A percentile compares a stretch with the other conserved stretches of the same genome.
Evolutionary conservation across 148 eudicot species (phyloP).

Genomic region (Vaccinium corymbosum): DNA sequence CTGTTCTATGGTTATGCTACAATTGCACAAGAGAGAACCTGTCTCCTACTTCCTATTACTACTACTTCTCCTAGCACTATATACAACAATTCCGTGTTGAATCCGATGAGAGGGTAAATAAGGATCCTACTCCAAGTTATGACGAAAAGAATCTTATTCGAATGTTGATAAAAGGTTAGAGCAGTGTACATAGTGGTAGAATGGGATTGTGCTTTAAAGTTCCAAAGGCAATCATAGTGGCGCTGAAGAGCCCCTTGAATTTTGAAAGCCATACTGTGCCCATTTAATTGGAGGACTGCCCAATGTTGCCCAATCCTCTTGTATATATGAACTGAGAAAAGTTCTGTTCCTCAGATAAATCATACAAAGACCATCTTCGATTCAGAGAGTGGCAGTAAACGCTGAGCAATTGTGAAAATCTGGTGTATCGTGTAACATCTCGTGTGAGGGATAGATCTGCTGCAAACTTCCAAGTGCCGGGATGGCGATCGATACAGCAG

Average conservation of each 20-base stretch:
- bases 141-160: slow-evolving; percentile 28
- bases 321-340: background rate
- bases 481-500: slow-evolving; percentile 16
- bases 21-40: slow-evolving; percentile 3
- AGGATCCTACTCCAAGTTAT: slow-evolving; percentile 23
- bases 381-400: background rate
- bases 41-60: slow-evolving; percentile 9
- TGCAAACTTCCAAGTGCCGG: slow-evolving; percentile 6
- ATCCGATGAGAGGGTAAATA: background rate
- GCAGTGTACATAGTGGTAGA: slow-evolving; percentile 27
- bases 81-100: slow-evolving; percentile 9
- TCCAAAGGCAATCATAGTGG: background rate
- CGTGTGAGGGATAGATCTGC: slow-evolving; percentile 13
- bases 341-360: slow-evolving; percentile 6
- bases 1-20: background rate
- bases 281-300: background rate
- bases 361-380: slow-evolving; percentile 7
- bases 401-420: slow-evolving; percentile 2
- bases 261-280: slow-evolving; percentile 10
- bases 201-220: slow-evolving; percentile 18
- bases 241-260: background rate
- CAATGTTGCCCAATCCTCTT: background rate
- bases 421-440: slow-evolving; percentile 10
- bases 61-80: slow-evolving; percentile 8
- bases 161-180: slow-evolving; percentile 27